phyloP scores from a whole-genome alignment of 495 filamentous ascomycete species.

The Aspergillus bertholletiae region DNA sequence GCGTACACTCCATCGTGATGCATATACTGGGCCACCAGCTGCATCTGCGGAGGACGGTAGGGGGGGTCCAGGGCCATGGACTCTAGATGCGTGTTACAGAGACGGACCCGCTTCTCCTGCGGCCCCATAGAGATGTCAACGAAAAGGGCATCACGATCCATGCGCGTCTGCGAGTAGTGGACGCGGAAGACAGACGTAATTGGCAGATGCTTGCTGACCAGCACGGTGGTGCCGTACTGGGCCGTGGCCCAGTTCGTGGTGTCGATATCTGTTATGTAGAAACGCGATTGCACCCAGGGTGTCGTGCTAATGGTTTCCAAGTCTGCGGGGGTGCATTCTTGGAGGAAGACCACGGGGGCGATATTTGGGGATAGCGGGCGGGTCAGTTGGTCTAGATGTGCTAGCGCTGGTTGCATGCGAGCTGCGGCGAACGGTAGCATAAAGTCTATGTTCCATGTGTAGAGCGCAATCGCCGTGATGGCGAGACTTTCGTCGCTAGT shows the following conservation, averaged over 20 bases:
- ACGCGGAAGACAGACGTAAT: constrained; percentile 1
- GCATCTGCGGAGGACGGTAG: constrained; percentile 5
- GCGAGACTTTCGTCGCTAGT: no score
- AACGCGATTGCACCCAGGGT: constrained; percentile 3
- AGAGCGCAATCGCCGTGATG: no score
- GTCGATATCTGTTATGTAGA: constrained; percentile 7
- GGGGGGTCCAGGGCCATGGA: constrained; percentile 6
- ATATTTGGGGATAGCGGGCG: no score
- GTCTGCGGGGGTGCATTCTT: constrained; percentile 9
- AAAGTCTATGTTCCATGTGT: no score
- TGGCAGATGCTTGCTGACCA: neutral
- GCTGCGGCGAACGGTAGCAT: no score
- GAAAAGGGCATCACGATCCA: constrained; percentile 12
- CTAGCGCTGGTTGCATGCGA: no score
- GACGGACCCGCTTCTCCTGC: neutral
- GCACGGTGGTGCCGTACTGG: constrained; percentile 7
- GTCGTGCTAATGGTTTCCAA: neutral
- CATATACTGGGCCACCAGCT: neutral
- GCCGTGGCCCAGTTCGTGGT: neutral
- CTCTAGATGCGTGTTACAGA: constrained; percentile 11
- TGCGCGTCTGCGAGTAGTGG: constrained; percentile 5
- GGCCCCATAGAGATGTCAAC: constrained; percentile 3
- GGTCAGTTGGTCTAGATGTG: no score
- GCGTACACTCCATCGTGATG: neutral
- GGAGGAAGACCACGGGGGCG: constrained; percentile 3